Percentiles rank a stretch among this genome's conserved stretches.
These are phyloP conservation scores for Geotrichum reessii DNA, from an alignment of 1,139 yeast species.

Conservation along the genomic window DNA sequence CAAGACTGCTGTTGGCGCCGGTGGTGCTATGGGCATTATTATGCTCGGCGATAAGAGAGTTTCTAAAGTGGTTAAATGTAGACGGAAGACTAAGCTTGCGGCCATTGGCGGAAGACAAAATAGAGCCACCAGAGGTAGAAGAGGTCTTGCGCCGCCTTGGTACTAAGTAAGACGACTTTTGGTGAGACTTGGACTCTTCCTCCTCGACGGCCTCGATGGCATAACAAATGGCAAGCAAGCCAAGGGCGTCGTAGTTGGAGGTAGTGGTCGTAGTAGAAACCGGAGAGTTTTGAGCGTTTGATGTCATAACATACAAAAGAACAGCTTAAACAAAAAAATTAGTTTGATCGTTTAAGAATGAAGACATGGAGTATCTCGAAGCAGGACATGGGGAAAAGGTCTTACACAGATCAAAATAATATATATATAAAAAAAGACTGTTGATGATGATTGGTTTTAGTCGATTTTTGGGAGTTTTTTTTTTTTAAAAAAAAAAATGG, in stretches of 20 bases:
- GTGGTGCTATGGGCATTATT: not conserved
- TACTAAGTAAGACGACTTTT: not conserved
- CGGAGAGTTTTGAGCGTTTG: not conserved
- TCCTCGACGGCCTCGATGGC: slow-evolving; percentile 39
- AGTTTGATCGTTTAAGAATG: not conserved
- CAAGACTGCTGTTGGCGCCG: not conserved
- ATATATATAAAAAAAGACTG: not conserved
- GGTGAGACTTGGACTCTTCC: slow-evolving; percentile 22
- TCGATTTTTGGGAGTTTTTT: not conserved
- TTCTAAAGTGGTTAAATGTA: not conserved
- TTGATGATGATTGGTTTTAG: not conserved
- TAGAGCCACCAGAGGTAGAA: not conserved
- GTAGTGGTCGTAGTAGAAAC: not conserved
- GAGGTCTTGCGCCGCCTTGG: not conserved
- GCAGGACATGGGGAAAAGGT: not conserved
- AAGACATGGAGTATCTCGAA: not conserved
- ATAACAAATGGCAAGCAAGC: slow-evolving; percentile 39
- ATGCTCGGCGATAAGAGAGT: not conserved
- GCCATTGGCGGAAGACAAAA: not conserved
- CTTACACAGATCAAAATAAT: not conserved
- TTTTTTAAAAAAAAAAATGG: not conserved
- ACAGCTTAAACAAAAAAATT: not conserved
- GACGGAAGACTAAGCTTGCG: not conserved
- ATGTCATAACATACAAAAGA: not conserved
- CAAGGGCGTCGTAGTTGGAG: slow-evolving; percentile 35